A percentile compares a stretch with the other conserved stretches of the same genome.
phyloP scores from a whole-genome alignment of 1,139 yeast genomes.

The Ogataea hybrid region DNA sequence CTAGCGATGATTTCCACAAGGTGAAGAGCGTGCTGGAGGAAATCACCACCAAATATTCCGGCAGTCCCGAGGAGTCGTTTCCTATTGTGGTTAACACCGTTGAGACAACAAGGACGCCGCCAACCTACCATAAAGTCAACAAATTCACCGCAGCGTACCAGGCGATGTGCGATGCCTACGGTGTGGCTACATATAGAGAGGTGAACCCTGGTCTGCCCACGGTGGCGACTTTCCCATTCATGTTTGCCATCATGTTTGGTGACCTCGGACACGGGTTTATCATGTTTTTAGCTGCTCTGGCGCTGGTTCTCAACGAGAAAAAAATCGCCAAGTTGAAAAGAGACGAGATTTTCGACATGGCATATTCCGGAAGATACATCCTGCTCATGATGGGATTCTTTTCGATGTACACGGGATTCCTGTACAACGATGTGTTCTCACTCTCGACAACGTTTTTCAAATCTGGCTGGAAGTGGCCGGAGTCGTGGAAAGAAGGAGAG shows the following conservation, averaged over 20 bases:
- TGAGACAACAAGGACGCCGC: slow-evolving; percentile 68
- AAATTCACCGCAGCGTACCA: slow-evolving; percentile 78
- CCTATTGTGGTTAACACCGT: slow-evolving; percentile 68
- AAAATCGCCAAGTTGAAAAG: slow-evolving; percentile 58
- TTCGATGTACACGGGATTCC: slow-evolving; percentile 75
- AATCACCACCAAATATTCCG: slow-evolving; percentile 27
- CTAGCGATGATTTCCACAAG: slow-evolving; percentile 50
- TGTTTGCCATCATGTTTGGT: slow-evolving; percentile 90
- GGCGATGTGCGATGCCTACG: slow-evolving; percentile 76
- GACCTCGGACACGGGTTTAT: slow-evolving; percentile 80
- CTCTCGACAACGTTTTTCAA: slow-evolving; percentile 70
- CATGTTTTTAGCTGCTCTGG: slow-evolving; percentile 55
- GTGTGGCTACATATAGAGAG: slow-evolving; percentile 73
- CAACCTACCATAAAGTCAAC: slow-evolving; percentile 75
- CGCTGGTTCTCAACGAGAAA: slow-evolving; percentile 60
- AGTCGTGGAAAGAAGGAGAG: slow-evolving; percentile 55
- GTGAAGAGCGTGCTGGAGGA: slow-evolving; percentile 35
- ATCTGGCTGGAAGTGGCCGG: slow-evolving; percentile 79
- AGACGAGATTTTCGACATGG: slow-evolving; percentile 83
- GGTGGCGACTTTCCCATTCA: slow-evolving; percentile 75
- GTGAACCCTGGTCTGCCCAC: slow-evolving; percentile 82
- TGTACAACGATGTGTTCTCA: slow-evolving; percentile 76
- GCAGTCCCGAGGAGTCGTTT: slow-evolving; percentile 34
- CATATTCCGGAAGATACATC: slow-evolving; percentile 72
- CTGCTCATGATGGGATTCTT: slow-evolving; percentile 71